Percentiles rank a stretch among this genome's conserved stretches.
Evolutionary conservation across 2,329 filamentous ascomycete species (phyloP).

Genomic region (Emericellopsis cladophorae): DNA sequence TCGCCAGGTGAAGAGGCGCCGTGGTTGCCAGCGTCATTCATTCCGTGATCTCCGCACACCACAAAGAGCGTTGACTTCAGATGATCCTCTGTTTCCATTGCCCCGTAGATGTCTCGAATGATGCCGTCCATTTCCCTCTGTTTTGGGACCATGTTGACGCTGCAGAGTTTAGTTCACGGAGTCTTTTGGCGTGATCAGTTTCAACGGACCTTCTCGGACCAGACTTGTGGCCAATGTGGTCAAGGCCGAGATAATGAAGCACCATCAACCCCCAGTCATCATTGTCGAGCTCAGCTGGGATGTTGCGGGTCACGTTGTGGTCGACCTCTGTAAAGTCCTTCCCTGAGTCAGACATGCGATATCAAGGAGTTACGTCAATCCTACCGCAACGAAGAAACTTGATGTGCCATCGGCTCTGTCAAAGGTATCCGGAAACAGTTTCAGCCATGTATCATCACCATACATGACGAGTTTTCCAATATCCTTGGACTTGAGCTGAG

Average conservation of each 20-base stretch:
- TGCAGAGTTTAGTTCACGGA: conserved; percentile 16
- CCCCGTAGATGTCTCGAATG: conserved; percentile 61
- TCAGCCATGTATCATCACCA: conserved; percentile 96
- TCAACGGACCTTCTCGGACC: conserved; percentile 59
- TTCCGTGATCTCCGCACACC: conserved; percentile 90
- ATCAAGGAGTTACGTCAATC: conserved; percentile 13
- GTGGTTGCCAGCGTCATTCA: conserved; percentile 97
- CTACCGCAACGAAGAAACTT: conserved; percentile 94
- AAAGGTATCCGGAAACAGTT: conserved; percentile 86
- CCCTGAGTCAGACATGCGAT: background rate
- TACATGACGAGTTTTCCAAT: conserved; percentile 80
- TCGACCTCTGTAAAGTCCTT: conserved; percentile 98
- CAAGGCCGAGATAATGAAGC: conserved; percentile 87
- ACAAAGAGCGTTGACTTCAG: conserved; percentile 71
- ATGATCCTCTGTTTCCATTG: conserved; percentile 58
- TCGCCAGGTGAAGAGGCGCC: conserved; percentile 89
- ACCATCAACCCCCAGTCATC: conserved; percentile 89
- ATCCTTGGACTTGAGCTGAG: conserved; percentile 69
- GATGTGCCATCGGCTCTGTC: conserved; percentile 81
- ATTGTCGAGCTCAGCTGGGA: conserved; percentile 60
- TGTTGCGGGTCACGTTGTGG: conserved; percentile 88
- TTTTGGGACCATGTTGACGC: conserved; percentile 84
- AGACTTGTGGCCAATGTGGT: conserved; percentile 95
- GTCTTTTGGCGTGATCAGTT: background rate
- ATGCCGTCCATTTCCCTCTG: conserved; percentile 89